These are phyloP conservation scores for Populus euphratica DNA, from an alignment of 345 rosid species.

Conservation along the genomic window DNA sequence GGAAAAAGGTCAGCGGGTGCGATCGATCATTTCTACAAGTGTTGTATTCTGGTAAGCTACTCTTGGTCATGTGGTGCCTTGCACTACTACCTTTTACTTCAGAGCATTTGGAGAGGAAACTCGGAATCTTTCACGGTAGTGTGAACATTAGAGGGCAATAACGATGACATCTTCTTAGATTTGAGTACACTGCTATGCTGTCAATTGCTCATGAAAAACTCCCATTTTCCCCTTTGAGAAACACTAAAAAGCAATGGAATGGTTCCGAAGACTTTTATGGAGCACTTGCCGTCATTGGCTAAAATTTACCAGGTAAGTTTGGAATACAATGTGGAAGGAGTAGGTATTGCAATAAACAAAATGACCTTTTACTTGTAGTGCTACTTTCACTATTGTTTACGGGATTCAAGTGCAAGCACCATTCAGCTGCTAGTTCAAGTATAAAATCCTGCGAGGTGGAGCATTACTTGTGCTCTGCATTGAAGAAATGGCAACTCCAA, in stretches of 20 bases:
- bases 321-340: conserved; percentile 19
- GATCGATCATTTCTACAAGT: neutral
- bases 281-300: conserved; percentile 30
- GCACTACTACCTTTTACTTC: neutral
- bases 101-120: neutral
- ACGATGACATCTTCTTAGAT: neutral
- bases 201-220: conserved; percentile 29
- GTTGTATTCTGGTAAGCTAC: neutral
- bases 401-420: conserved; percentile 31
- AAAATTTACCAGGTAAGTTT: conserved; percentile 21
- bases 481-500: conserved; percentile 36
- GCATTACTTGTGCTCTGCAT: conserved; percentile 23
- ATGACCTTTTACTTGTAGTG: conserved; percentile 37
- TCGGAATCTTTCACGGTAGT: neutral
- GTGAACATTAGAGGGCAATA: neutral
- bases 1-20: no score
- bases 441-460: conserved; percentile 37
- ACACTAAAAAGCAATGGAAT: conserved; percentile 20
- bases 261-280: conserved; percentile 21
- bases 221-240: conserved; percentile 15
- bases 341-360: conserved; percentile 47
- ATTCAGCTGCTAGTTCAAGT: conserved; percentile 23
- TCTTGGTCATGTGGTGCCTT: neutral
- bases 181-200: conserved; percentile 18
- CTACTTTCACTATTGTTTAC: conserved; percentile 49